Evolutionary conservation across 164 flowering plant genomes (phyloP), one percentile per base, ranked within the genome.

Genomic region (Dillenia turbinata): DNA sequence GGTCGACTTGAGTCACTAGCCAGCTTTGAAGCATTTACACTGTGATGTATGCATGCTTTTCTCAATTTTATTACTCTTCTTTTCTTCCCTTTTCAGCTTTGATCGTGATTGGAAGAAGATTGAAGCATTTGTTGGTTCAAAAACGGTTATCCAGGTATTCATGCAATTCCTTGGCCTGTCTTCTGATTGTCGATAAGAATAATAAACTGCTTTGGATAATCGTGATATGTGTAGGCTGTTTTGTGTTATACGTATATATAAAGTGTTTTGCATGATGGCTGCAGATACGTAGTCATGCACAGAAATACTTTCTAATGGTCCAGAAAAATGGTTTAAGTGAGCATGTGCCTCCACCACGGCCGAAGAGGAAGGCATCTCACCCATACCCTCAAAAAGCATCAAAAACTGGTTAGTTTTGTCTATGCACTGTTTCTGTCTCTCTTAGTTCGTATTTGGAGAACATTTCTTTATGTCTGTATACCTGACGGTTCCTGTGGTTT

Each of bases 21-120:
- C 40, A 33, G 40, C 40, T 4, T 33, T 33, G 40, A 4, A 33
- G 40, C 0, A 33, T 33, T 33, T 33, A 4, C 40, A 33, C 40
- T 33, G 6, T 33, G 40, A 33, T 4, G 7, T 33, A 5, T 33
- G 40, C 33, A 19, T 4, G 40, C 6, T 6, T 33, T 33, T 33
- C 40, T 33, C 40, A 33, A 33, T 4, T 33, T 33, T 33, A 33
- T 33, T 6, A 7, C 40, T 33, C 40, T 5, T 33, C 40, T 33
- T 33, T 6, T 33, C 40, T 7, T 33, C 40, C 7, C 7, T 33
- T 33, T 68, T 57, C 76, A 90, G 96, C 44, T 93, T 93, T 81
- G 98, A 93, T 66, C 92, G 98, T 45, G 97, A 93, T 60, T 93
- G 98, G 98, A 93, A 90, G 71, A 93, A 93, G 75, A 90, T 93